Evolutionary conservation across 1,284 basidiomycete genomes (phyloP), one percentile per base, ranked within the genome.

Genomic region (Malassezia globosa): DNA sequence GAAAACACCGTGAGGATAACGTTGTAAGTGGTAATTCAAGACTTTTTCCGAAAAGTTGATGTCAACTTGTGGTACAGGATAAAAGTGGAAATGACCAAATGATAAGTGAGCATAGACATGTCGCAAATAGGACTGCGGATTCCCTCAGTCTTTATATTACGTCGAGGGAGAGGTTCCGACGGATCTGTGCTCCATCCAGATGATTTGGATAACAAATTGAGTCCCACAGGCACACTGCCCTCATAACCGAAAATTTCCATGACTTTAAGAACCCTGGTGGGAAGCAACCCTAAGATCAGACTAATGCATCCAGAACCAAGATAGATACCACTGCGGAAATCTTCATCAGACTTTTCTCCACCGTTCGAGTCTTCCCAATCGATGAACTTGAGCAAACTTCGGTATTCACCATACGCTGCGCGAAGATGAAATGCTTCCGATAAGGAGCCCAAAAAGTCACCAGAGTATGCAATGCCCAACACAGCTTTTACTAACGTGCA

Each of bases 241-340:
- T 59, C 62, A 51, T 71, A 71, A 11, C 68, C 68, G 46, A 71
- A 67, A 37, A 68, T 58, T 43, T 68, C 65, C 68, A 71, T 71
- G 48, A 71, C 62, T 55, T 66, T 68, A 36, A 71, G 55, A 25
- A 71, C 60, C 42, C 66, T 69, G 29, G 62, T 54, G 3, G 68
- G 68, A 13, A 71, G 58, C 2, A 71, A 58, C 22, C 68, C 68
- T 19, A 71, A 53, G 23, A 69, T 66, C 58, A 71, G 60, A 37
- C 62, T 66, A 44, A 71, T 71, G 36, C 69, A 35, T 25, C 68
- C 68, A 34, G 61, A 63, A 33, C 68, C 68, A n/a, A 71, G 56
- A 47, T 59, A 66, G 27, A 69, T 65, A 39, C 68, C 68, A 7
- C 58, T 60, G 13, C 63, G 60, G 59, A 71, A 71, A 46, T 71